phyloP scores from a whole-genome alignment of 2,329 filamentous ascomycete species.

The Fusarium anguioides region DNA sequence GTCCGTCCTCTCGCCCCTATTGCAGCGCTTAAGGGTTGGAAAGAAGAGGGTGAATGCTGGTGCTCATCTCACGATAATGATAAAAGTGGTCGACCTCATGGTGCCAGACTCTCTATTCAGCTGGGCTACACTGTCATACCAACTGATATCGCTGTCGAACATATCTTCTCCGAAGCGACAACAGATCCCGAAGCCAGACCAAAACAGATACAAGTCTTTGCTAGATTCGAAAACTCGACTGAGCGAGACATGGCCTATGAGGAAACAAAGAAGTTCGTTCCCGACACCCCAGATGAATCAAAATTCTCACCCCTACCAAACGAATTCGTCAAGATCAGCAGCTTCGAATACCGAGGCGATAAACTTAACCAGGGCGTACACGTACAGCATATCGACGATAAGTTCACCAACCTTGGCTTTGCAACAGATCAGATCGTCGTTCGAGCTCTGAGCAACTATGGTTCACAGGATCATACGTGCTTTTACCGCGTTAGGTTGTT shows the following conservation, averaged over 20 bases:
- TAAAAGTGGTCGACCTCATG: constrained; percentile 58
- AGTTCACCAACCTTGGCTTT: constrained; percentile 60
- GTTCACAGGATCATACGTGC: constrained; percentile 69
- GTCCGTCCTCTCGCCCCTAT: constrained; percentile 51
- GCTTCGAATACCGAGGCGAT: constrained; percentile 64
- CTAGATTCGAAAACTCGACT: constrained; percentile 61
- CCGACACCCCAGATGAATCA: constrained; percentile 45
- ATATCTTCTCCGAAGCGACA: constrained; percentile 72
- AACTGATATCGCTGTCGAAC: constrained; percentile 77
- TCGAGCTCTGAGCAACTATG: constrained; percentile 68
- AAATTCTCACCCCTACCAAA: constrained; percentile 47
- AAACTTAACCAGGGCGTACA: constrained; percentile 59
- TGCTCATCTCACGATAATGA: constrained; percentile 68
- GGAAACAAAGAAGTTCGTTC: constrained; percentile 50
- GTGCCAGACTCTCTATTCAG: constrained; percentile 73
- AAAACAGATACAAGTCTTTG: constrained; percentile 76
- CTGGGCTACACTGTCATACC: constrained; percentile 70
- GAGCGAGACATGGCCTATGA: constrained; percentile 58
- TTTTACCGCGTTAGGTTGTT: constrained; percentile 73
- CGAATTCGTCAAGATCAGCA: constrained; percentile 67
- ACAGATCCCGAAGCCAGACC: constrained; percentile 72
- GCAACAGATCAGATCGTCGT: constrained; percentile 65
- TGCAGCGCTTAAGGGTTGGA: constrained; percentile 75
- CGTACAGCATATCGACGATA: constrained; percentile 63
- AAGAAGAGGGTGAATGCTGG: constrained; percentile 88